Conservation (phyloP, 305 asterid species). For the Fraxinus baroniana region DNA sequence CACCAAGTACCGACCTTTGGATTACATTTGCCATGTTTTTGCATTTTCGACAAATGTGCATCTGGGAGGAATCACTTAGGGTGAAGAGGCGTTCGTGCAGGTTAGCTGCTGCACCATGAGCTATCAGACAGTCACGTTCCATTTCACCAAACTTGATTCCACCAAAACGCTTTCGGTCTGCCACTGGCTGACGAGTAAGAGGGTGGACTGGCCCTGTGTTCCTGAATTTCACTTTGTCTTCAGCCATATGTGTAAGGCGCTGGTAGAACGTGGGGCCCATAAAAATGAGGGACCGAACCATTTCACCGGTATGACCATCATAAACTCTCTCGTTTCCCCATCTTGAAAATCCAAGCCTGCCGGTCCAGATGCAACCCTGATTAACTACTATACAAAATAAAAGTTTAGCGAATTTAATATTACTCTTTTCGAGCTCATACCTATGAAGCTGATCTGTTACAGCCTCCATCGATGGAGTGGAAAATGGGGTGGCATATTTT, state of each 20-base stretch:
- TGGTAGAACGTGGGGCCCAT: conserved; percentile 95
- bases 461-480: conserved; percentile 66
- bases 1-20: conserved; percentile 62
- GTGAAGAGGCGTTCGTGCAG: conserved; percentile 90
- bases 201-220: conserved; percentile 95
- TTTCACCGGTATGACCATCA: conserved; percentile 74
- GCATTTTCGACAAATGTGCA: conserved; percentile 78
- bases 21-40: conserved; percentile 71
- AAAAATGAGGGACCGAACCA: conserved; percentile 57
- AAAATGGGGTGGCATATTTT: conserved; percentile 87
- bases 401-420: background rate
- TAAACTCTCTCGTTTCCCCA: conserved; percentile 88
- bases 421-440: conserved; percentile 30
- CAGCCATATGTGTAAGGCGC: conserved; percentile 91
- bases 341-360: conserved; percentile 73
- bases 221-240: conserved; percentile 86
- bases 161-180: conserved; percentile 84
- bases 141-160: conserved; percentile 92
- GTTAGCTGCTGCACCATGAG: conserved; percentile 89
- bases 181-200: conserved; percentile 96
- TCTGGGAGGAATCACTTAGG: conserved; percentile 29
- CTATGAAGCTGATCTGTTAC: conserved; percentile 78
- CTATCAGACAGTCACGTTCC: conserved; percentile 91
- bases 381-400: background rate
- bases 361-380: conserved; percentile 1